A percentile compares a stretch with the other conserved stretches of the same genome.
Evolutionary conservation across 768 basidiomycete species (phyloP).

Genomic region (Kwoniella sp.): DNA sequence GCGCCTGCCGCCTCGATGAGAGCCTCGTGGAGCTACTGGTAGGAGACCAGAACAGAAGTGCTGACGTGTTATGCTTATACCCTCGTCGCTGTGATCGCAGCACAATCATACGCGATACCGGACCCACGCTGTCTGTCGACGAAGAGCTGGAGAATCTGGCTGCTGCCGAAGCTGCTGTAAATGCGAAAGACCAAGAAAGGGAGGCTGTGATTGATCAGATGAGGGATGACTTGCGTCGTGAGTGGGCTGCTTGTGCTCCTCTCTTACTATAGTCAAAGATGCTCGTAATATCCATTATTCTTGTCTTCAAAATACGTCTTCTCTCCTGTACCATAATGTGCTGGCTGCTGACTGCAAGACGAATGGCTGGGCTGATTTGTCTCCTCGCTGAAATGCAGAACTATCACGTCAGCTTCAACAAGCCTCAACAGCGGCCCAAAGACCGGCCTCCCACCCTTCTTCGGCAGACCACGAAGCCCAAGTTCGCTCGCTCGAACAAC

Average conservation of each 20-base stretch:
- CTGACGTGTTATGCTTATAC: conserved; percentile 9
- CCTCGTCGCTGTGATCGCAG: no score
- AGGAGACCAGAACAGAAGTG: no score
- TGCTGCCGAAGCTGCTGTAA: conserved; percentile 42
- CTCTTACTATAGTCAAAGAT: no score
- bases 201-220: conserved; percentile 20
- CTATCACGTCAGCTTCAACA: conserved; percentile 30
- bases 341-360: no score
- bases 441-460: conserved; percentile 39
- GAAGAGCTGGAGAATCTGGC: conserved; percentile 42
- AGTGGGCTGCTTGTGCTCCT: conserved; percentile 12
- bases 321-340: neutral
- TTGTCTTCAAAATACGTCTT: neutral
- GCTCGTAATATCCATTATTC: neutral
- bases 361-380: neutral
- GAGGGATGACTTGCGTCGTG: conserved; percentile 31
- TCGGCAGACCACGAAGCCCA: conserved; percentile 39
- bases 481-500: conserved; percentile 35
- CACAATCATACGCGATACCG: conserved; percentile 37
- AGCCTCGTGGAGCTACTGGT: no score
- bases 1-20: no score
- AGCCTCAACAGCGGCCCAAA: conserved; percentile 36
- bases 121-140: conserved; percentile 35
- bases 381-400: conserved; percentile 23
- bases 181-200: conserved; percentile 34